Conservation (phyloP, 257 asterid genomes). For the Linaria vulgaris region DNA sequence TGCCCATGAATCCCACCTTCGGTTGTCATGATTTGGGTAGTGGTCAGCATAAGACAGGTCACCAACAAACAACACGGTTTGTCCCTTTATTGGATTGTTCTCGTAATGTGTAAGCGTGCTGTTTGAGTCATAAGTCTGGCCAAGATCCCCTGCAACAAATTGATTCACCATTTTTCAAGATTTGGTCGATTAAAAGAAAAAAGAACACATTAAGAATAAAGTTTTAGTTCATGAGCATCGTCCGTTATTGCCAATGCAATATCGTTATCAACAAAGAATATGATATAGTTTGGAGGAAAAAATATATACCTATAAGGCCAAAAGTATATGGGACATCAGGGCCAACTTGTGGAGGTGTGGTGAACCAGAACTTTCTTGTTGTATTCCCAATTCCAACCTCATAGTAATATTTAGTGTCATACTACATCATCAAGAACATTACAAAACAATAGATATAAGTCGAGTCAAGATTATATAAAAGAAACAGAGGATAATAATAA, state of each 20-base stretch:
- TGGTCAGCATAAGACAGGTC: constrained; percentile 79
- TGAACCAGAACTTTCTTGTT: constrained; percentile 68
- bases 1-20: constrained; percentile 88
- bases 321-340: constrained; percentile 89
- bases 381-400: constrained; percentile 59
- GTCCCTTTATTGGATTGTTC: constrained; percentile 60
- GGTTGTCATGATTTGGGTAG: constrained; percentile 63
- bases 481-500: too few relatives aligned
- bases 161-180: background rate
- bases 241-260: too few relatives aligned
- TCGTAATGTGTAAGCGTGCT: constrained; percentile 69
- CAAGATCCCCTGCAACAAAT: constrained; percentile 70
- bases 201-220: too few relatives aligned
- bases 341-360: constrained; percentile 73
- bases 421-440: constrained; percentile 41
- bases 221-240: too few relatives aligned
- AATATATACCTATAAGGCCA: constrained; percentile 42
- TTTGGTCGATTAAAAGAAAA: too few relatives aligned
- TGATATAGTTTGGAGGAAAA: too few relatives aligned
- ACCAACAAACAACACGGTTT: constrained; percentile 64
- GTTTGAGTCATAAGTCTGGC: constrained; percentile 80
- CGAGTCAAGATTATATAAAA: constrained; percentile 1
- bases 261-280: too few relatives aligned
- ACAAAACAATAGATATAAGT: background rate
- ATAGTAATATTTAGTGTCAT: constrained; percentile 75